phyloP scores from a whole-genome alignment of 352 stramenopile genomes.

The Pythium vanterpoolii region DNA sequence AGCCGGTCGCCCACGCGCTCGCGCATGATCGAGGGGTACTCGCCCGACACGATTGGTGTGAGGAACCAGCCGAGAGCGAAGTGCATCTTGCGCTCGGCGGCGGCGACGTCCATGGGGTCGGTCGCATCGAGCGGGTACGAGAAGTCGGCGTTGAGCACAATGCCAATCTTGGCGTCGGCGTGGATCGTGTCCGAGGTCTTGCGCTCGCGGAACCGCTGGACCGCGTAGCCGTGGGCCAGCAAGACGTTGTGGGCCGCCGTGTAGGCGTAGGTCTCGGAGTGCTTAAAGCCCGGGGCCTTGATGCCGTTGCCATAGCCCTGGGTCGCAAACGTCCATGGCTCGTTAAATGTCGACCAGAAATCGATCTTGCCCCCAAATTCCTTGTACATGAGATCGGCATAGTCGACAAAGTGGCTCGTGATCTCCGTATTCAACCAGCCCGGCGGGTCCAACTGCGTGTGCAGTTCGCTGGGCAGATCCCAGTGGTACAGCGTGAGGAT shows the following conservation, averaged over 20 bases:
- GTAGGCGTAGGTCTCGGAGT: slow-evolving; percentile 46
- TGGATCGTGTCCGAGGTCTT: slow-evolving; percentile 39
- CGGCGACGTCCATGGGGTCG: slow-evolving; percentile 38
- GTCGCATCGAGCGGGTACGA: slow-evolving; percentile 68
- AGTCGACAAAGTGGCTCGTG: slow-evolving; percentile 72
- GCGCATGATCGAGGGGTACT: slow-evolving; percentile 92
- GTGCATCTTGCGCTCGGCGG: slow-evolving; percentile 79
- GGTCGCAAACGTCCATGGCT: slow-evolving; percentile 85
- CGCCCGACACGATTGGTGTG: slow-evolving; percentile 84
- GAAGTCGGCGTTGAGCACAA: slow-evolving; percentile 86
- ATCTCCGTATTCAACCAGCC: slow-evolving; percentile 54
- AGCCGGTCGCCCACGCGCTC: slow-evolving; percentile 71
- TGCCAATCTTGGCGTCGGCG: slow-evolving; percentile 81
- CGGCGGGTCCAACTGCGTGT: slow-evolving; percentile 69
- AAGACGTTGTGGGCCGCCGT: slow-evolving; percentile 87
- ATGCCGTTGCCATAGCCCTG: slow-evolving; percentile 83
- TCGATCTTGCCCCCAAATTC: slow-evolving; percentile 90
- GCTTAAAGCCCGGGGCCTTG: slow-evolving; percentile 29
- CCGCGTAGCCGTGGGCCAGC: slow-evolving; percentile 84
- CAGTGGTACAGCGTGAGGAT: slow-evolving; percentile 96
- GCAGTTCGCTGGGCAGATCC: slow-evolving; percentile 89
- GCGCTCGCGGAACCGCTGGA: slow-evolving; percentile 78
- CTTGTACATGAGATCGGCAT: slow-evolving; percentile 88
- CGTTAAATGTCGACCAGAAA: slow-evolving; percentile 96
- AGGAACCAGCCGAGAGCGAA: slow-evolving; percentile 91